Percentiles rank a stretch among this genome's conserved stretches.
Evolutionary conservation across 352 stramenopile genomes (phyloP).

Genomic region (Pythium grandisporangium): DNA sequence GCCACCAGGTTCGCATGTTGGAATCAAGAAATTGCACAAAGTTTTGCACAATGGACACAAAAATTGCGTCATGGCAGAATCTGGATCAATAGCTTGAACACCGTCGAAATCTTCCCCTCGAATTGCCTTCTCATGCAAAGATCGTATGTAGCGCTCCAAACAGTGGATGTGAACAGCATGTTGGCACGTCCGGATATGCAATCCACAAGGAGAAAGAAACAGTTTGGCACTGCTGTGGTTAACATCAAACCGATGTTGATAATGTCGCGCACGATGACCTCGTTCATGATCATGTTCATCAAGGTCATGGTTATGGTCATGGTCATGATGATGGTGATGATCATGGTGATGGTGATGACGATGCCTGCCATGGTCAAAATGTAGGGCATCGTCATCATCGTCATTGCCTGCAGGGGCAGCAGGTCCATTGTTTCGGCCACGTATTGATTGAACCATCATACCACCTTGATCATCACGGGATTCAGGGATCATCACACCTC

Average conservation of each 20-base stretch:
- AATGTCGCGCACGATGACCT: slow-evolving; percentile 37
- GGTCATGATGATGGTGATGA: not conserved
- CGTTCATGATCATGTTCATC: slow-evolving; percentile 32
- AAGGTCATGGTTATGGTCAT: slow-evolving; percentile 20
- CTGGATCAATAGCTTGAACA: slow-evolving; percentile 80
- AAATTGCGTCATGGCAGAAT: slow-evolving; percentile 88
- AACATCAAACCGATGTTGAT: slow-evolving; percentile 31
- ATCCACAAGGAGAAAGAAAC: slow-evolving; percentile 65
- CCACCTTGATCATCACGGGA: slow-evolving; percentile 2
- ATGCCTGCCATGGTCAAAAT: slow-evolving; percentile 8
- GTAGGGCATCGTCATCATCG: slow-evolving; percentile 12
- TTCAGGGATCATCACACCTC: slow-evolving; percentile 2
- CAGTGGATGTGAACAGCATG: slow-evolving; percentile 84
- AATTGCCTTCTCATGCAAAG: slow-evolving; percentile 81
- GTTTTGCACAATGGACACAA: slow-evolving; percentile 90
- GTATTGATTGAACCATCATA: too few species aligned
- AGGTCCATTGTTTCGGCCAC: too few species aligned
- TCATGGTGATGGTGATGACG: not conserved
- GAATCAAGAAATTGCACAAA: slow-evolving; percentile 88
- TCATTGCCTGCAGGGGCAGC: too few species aligned
- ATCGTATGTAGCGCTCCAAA: slow-evolving; percentile 79
- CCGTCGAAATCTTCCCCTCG: slow-evolving; percentile 85
- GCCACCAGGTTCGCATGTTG: slow-evolving; percentile 45
- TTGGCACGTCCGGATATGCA: slow-evolving; percentile 82
- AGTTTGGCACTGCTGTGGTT: slow-evolving; percentile 50